Base-by-base conservation (phyloP, 805 yeast genomes). In the Spencermartinsiella europaea region DNA sequence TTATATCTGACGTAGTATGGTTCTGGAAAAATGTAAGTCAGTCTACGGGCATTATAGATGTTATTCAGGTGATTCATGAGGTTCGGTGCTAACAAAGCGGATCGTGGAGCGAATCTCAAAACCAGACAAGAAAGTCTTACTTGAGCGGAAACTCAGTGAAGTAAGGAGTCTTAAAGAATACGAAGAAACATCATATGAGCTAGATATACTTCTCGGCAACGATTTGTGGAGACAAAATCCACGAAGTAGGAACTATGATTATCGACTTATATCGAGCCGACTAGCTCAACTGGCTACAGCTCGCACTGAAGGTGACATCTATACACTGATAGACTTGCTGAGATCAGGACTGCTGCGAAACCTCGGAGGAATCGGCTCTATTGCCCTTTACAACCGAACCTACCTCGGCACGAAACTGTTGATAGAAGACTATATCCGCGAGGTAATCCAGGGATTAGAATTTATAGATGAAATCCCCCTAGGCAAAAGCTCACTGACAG, bases 351-450 rank as follows among this genome's bases (percentile, higher is more conserved):
- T 89, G 58, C 69, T 93, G 31, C 69, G 99, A 35, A 93, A 93
- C 61, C 85, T 91, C 68, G 98, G 95, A 4, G 95, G 95, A 0
- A 87, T 93, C 3, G 77, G 95, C 1, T 85, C 83, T 54, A 80
- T 83, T 52, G 76, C 81, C 45, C 68, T 93, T 38, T 91, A 85
- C 69, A 83, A 83, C 45, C 80, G 88, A 47, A 78, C 95, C 0
- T 84, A 86, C 56, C 72, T 85, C 49, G 99, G 99, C 1, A 93
- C 98, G 1, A 93, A 93, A 67, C 67, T 79, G 44, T 71, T 89
- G 51, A 91, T 93, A 44, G 97, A 93, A 63, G 91, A 86, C 46
- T 88, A 89, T 61, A 80, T 89, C 21, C 69, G 75, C 27, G 95
- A 86, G 59, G 91, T 89, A 0, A 66, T 86, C 38, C 75, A 72